Conservation (phyloP, 495 filamentous ascomycete genomes). For the Neurospora hispaniola region DNA sequence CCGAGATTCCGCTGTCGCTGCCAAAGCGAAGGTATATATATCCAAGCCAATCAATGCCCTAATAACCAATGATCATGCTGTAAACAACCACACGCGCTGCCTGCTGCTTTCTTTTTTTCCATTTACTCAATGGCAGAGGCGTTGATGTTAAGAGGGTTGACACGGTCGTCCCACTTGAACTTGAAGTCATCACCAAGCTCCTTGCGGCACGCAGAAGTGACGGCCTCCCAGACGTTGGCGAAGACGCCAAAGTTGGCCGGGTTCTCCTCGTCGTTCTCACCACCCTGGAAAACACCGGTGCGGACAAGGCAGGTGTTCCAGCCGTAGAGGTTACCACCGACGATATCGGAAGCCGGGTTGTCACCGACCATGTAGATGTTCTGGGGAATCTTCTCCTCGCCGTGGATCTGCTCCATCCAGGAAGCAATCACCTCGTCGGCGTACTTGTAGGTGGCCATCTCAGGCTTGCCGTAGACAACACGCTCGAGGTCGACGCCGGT, state of each 20-base stretch:
- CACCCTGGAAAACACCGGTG: constrained; percentile 39
- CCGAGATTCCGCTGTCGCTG: background rate
- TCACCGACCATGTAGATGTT: constrained; percentile 80
- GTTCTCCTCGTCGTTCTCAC: constrained; percentile 85
- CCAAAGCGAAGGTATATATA: constrained; percentile 1
- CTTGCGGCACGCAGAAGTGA: constrained; percentile 89
- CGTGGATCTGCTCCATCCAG: constrained; percentile 71
- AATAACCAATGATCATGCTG: background rate
- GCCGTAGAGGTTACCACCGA: constrained; percentile 71
- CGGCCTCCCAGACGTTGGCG: constrained; percentile 71
- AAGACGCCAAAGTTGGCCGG: constrained; percentile 90
- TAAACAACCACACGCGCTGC: background rate
- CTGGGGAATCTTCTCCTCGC: constrained; percentile 55
- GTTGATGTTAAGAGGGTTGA: constrained; percentile 53
- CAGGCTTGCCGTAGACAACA: constrained; percentile 77
- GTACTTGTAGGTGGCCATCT: constrained; percentile 70
- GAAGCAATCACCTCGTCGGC: constrained; percentile 63
- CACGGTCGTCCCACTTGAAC: constrained; percentile 34
- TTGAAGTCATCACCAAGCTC: constrained; percentile 55
- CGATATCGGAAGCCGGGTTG: constrained; percentile 69
- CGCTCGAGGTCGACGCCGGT: constrained; percentile 68
- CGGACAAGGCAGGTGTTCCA: constrained; percentile 83
- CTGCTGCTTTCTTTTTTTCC: background rate
- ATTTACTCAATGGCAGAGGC: constrained; percentile 44
- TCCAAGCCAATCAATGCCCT: background rate